phyloP scores from a whole-genome alignment of 2,329 filamentous ascomycete species.

The Colletotrichum sp. region DNA sequence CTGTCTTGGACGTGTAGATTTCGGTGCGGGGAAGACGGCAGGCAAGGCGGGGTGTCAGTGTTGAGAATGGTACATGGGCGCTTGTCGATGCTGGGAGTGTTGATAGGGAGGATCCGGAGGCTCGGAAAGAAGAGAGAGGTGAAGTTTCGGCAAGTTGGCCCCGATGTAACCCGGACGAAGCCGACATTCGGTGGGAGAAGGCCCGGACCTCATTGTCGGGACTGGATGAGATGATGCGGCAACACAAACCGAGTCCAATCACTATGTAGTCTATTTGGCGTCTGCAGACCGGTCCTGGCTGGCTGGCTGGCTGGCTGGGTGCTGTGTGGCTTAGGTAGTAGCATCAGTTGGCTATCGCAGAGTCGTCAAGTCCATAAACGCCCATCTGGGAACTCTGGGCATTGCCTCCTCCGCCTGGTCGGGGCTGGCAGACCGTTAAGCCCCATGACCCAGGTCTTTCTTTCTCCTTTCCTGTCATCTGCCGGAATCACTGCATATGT shows the following conservation, averaged over 20 bases:
- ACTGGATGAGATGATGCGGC: neutral
- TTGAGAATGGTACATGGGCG: neutral
- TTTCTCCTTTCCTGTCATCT: neutral
- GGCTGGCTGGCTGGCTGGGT: neutral
- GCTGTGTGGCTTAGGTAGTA: neutral
- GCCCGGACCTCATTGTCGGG: neutral
- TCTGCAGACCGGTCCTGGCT: neutral
- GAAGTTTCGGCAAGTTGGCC: neutral
- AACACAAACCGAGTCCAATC: neutral
- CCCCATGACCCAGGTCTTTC: neutral
- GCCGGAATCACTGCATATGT: neutral
- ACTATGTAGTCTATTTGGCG: neutral
- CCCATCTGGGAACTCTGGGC: neutral
- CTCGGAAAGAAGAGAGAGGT: neutral
- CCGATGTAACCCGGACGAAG: conserved; percentile 9
- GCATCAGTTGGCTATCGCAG: neutral
- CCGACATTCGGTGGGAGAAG: neutral
- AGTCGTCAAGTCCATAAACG: neutral
- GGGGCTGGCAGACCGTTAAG: neutral
- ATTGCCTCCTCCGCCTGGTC: neutral
- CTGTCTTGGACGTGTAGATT: neutral
- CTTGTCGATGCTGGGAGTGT: neutral
- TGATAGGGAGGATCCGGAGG: conserved; percentile 10
- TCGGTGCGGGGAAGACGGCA: neutral
- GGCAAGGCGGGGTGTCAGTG: neutral